A percentile compares a stretch with the other conserved stretches of the same genome.
These are phyloP conservation scores for Phytopythium aichiense DNA, from an alignment of 352 stramenopile species.

Conservation along the genomic window DNA sequence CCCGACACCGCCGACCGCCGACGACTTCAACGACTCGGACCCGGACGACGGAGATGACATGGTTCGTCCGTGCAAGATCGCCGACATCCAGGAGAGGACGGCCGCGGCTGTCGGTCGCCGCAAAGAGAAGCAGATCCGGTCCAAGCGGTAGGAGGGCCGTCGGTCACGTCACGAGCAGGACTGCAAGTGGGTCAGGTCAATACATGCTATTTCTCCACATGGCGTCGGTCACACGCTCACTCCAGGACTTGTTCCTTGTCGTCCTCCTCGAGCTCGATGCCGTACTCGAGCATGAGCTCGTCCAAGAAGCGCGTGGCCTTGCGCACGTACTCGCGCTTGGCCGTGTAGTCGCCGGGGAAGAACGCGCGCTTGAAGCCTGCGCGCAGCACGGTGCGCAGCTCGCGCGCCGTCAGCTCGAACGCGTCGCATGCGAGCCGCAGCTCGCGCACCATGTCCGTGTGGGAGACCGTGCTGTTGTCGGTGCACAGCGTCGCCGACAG, in stretches of 20 bases:
- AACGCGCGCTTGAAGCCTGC: slow-evolving; percentile 87
- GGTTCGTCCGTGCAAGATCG: slow-evolving; percentile 64
- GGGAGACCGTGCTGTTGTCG: slow-evolving; percentile 85
- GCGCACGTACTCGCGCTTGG: slow-evolving; percentile 63
- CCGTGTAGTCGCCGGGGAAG: slow-evolving; percentile 71
- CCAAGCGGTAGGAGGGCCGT: slow-evolving; percentile 26
- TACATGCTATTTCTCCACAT: not conserved
- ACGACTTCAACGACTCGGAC: slow-evolving; percentile 77
- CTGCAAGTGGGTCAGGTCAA: not conserved
- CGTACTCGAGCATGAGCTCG: slow-evolving; percentile 5
- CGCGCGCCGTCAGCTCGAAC: slow-evolving; percentile 63
- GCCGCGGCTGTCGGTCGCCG: slow-evolving; percentile 49
- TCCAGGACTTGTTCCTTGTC: not conserved
- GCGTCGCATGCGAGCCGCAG: slow-evolving; percentile 78
- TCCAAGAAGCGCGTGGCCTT: not conserved
- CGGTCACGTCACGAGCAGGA: no score
- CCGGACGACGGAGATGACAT: slow-evolving; percentile 63
- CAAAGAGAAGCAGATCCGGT: slow-evolving; percentile 66
- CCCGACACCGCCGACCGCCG: slow-evolving; percentile 46
- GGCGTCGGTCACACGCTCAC: not conserved
- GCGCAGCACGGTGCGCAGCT: slow-evolving; percentile 73
- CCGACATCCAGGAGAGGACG: slow-evolving; percentile 80
- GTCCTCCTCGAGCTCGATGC: not conserved
- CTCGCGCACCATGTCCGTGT: slow-evolving; percentile 83
- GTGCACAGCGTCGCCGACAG: slow-evolving; percentile 82